A percentile compares a stretch with the other conserved stretches of the same genome.
phyloP scores from a whole-genome alignment of 1,284 basidiomycete genomes.

The Cutaneotrichosporon sp. region DNA sequence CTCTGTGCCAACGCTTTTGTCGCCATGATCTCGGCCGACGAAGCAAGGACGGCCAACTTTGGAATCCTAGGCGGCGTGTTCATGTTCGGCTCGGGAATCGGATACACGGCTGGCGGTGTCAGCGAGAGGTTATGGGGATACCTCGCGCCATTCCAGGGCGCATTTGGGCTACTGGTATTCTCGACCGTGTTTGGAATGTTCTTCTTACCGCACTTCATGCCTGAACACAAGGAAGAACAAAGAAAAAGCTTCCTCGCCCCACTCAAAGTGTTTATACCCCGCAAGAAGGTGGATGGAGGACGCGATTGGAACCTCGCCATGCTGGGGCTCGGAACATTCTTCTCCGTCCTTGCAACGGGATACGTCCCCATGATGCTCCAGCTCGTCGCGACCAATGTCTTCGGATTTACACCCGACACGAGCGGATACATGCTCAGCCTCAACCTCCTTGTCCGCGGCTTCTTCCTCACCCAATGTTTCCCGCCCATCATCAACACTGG shows the following conservation, averaged over 20 bases:
- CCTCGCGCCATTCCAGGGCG: constrained; percentile 46
- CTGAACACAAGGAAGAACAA: constrained; percentile 20
- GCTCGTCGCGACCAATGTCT: constrained; percentile 44
- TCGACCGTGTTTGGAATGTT: constrained; percentile 45
- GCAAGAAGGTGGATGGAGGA: constrained; percentile 5
- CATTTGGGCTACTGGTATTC: constrained; percentile 43
- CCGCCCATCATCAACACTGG: constrained; percentile 45
- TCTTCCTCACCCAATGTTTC: constrained; percentile 48
- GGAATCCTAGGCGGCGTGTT: constrained; percentile 44
- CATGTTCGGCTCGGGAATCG: constrained; percentile 38
- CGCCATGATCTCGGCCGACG: constrained; percentile 32
- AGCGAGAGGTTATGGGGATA: constrained; percentile 34
- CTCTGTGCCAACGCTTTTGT: constrained; percentile 44
- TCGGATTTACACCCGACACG: constrained; percentile 41
- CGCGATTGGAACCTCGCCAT: constrained; percentile 44
- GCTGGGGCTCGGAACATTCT: constrained; percentile 45
- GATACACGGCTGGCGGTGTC: constrained; percentile 40
- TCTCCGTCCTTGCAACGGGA: constrained; percentile 47
- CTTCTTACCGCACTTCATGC: constrained; percentile 49
- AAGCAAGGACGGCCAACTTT: constrained; percentile 45
- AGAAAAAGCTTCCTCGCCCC: constrained; percentile 41
- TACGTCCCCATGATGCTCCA: constrained; percentile 49
- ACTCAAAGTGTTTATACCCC: constrained; percentile 46
- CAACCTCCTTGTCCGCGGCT: constrained; percentile 40
- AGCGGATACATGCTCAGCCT: constrained; percentile 41